Evolutionary conservation across 768 basidiomycete genomes (phyloP).

Genomic region (Asterophora parasitica): DNA sequence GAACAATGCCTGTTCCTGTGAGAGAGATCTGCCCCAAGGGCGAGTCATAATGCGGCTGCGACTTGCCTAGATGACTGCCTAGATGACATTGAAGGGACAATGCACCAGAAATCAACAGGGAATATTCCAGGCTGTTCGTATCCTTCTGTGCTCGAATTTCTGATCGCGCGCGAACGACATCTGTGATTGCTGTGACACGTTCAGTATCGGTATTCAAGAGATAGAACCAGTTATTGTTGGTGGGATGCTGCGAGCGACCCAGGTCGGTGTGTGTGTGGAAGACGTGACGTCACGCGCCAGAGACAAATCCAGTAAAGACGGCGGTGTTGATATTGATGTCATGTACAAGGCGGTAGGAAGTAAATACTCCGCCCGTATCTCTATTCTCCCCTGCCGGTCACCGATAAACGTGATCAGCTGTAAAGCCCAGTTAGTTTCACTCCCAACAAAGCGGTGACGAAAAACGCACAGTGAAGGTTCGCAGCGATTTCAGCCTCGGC

Average conservation of each 20-base stretch:
- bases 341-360: constrained; percentile 15
- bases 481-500: constrained; percentile 98
- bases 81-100: no score
- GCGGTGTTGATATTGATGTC: constrained; percentile 13
- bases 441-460: constrained; percentile 12
- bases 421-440: constrained; percentile 15
- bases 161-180: not conserved
- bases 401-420: constrained; percentile 87
- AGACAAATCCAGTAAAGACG: constrained; percentile 2
- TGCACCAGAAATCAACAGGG: constrained; percentile 1
- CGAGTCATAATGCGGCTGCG: constrained; percentile 14
- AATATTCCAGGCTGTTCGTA: constrained; percentile 4
- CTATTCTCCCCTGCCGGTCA: constrained; percentile 29
- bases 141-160: not conserved
- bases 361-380: constrained; percentile 15
- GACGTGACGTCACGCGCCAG: constrained; percentile 15
- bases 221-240: constrained; percentile 1
- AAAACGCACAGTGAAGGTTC: constrained; percentile 68
- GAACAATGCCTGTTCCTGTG: constrained; percentile 13
- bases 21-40: constrained; percentile 10
- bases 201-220: constrained; percentile 1
- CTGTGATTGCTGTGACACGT: constrained; percentile 5
- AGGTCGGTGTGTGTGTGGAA: not conserved
- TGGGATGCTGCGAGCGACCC: not conserved
- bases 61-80: constrained; percentile 12